Evolutionary conservation across 306 rosid genomes (phyloP), one percentile per base, ranked within the genome.

Genomic region (Malus sylvestris): DNA sequence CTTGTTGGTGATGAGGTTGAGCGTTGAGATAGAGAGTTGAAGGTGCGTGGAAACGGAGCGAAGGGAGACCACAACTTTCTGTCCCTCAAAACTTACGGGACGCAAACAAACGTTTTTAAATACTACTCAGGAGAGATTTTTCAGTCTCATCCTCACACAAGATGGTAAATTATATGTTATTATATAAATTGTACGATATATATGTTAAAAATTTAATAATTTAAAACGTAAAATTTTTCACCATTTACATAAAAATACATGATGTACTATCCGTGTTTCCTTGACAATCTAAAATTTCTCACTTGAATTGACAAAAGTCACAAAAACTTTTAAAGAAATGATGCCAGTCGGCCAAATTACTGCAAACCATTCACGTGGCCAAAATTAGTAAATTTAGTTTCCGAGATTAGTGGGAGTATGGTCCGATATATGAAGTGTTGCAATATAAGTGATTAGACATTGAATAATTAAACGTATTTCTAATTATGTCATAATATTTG

Each of bases 21-120:
- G 45, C 5, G 32, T n/a, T 10, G 60, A 75, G 79, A 58, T 67
- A 64, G 76, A 27, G n/a, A 25, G 40, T 15, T 5, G 68, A 52
- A 16, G 15, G 49, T n/a, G 12, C 12, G n/a, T 2, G 6, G 51
- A 13, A 32, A 13, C 25, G 35, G 20, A 58, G 55, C 65, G 58
- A 80, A 74, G 52, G 2, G 32, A 58, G 60, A 51, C 85, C 87
- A 78, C 84, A 62, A 32, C n/a, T 83, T 83, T 60, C 23, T 35
- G 16, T 80, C 71, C 51, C 19, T 38, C 40, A 15, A 15, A 33
- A 29, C 32, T 29, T 33, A 8, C n/a, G 22, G 38, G 55, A 20
- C 8, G 65, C 16, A 15, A 57, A 4, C 35, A 5, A 15, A 49
- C 8, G 8, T 9, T 40, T 20, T 40, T 38, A 72, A 55, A 59